Evolutionary conservation across 176 grass and related monocot species (phyloP).

Genomic region (Oryza rufipogon): DNA sequence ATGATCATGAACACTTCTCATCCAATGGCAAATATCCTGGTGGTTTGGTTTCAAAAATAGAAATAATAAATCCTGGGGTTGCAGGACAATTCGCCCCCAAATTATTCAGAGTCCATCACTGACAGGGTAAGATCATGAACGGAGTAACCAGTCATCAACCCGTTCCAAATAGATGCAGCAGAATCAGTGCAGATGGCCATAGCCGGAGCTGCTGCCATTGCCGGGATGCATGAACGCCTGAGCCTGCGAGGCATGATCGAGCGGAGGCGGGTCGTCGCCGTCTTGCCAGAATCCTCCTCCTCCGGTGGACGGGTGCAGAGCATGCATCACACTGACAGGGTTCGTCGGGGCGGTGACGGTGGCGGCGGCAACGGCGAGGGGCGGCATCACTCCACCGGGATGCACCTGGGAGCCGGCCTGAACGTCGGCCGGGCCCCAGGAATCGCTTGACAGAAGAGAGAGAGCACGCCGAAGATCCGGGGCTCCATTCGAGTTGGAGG

Average conservation of each 20-base stretch:
- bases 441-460: constrained; percentile 97
- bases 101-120: too few species aligned
- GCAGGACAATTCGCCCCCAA: too few species aligned
- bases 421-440: constrained; percentile 10
- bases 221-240: not conserved
- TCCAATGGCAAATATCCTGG: too few species aligned
- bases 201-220: not conserved
- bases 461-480: constrained; percentile 84
- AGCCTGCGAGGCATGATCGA: not conserved
- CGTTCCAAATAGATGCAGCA: not conserved
- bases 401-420: constrained; percentile 40
- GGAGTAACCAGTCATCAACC: too few species aligned
- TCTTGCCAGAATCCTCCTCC: constrained; percentile 31
- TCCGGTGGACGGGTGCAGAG: not conserved
- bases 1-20: too few species aligned
- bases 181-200: not conserved
- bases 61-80: too few species aligned
- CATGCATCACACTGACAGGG: not conserved
- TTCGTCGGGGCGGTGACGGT: not conserved
- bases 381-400: not conserved
- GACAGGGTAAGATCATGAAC: too few species aligned
- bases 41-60: too few species aligned
- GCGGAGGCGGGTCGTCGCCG: not conserved
- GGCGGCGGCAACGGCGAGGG: not conserved
- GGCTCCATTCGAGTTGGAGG: constrained; percentile 43